Evolutionary conservation across 2,329 filamentous ascomycete genomes (phyloP).

Genomic region (Cercospora janseana): DNA sequence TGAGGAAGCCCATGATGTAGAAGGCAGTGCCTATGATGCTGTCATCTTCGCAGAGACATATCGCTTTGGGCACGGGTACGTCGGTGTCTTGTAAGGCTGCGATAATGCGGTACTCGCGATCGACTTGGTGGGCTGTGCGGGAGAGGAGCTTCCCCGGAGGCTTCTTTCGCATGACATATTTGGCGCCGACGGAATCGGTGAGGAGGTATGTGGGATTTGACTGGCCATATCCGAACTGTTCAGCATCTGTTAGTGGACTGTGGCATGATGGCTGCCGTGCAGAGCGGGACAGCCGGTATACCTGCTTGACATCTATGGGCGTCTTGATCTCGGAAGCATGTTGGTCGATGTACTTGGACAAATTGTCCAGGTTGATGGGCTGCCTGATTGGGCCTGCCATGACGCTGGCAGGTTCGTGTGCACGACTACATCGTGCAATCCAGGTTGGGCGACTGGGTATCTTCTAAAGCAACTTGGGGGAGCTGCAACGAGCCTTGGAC

Average conservation of each 20-base stretch:
- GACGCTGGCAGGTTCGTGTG: slow-evolving; percentile 1
- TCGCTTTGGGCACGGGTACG: slow-evolving; percentile 80
- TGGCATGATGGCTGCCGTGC: not conserved
- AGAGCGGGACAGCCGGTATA: slow-evolving; percentile 44
- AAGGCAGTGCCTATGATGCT: slow-evolving; percentile 83
- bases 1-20: slow-evolving; percentile 95
- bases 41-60: slow-evolving; percentile 81
- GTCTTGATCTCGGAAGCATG: slow-evolving; percentile 81
- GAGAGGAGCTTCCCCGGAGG: slow-evolving; percentile 91
- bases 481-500: slow-evolving; percentile 6
- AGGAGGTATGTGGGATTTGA: slow-evolving; percentile 96
- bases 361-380: slow-evolving; percentile 75
- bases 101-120: slow-evolving; percentile 91
- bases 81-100: slow-evolving; percentile 74
- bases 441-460: not conserved
- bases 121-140: slow-evolving; percentile 92
- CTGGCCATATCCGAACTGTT: slow-evolving; percentile 91
- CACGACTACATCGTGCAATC: slow-evolving; percentile 3
- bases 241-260: not conserved
- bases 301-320: slow-evolving; percentile 87
- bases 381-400: slow-evolving; percentile 90
- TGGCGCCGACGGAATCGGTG: slow-evolving; percentile 65
- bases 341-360: slow-evolving; percentile 73
- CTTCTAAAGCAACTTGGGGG: slow-evolving; percentile 1
- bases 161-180: slow-evolving; percentile 94